A percentile compares a stretch with the other conserved stretches of the same genome.
Conservation (phyloP, 1,284 basidiomycete species). For the Pseudozyma sp. region DNA sequence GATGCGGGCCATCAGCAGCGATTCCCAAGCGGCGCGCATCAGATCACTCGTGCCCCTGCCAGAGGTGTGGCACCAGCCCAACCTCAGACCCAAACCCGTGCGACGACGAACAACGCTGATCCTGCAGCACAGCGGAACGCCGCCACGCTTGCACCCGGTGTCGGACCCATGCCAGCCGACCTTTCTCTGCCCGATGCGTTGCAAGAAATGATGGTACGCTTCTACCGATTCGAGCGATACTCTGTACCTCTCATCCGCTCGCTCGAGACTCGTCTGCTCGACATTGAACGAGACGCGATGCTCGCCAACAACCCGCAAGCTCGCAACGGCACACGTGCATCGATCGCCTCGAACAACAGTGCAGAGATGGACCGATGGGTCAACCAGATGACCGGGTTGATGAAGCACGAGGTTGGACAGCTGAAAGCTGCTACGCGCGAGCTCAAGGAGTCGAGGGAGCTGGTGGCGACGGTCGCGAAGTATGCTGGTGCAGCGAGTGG, state of each 20-base stretch:
- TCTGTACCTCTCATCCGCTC: constrained; percentile 64
- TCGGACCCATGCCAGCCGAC: constrained; percentile 52
- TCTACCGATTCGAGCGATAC: constrained; percentile 68
- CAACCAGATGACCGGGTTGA: constrained; percentile 62
- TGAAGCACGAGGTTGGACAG: constrained; percentile 66
- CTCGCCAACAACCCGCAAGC: constrained; percentile 50
- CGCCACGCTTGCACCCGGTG: constrained; percentile 47
- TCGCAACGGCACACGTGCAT: constrained; percentile 5
- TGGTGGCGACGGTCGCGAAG: constrained; percentile 44
- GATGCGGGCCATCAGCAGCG: constrained; percentile 14
- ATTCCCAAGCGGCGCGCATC: constrained; percentile 42
- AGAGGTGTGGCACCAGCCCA: neutral
- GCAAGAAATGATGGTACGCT: constrained; percentile 67
- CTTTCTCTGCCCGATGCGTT: constrained; percentile 59
- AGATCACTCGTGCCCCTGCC: constrained; percentile 29
- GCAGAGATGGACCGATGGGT: constrained; percentile 66
- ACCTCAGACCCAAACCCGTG: constrained; percentile 4
- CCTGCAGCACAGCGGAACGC: constrained; percentile 2
- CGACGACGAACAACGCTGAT: neutral
- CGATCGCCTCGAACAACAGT: constrained; percentile 17
- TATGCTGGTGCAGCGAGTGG: neutral
- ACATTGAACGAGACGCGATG: constrained; percentile 65
- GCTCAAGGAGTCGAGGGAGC: constrained; percentile 55
- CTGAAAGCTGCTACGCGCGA: constrained; percentile 58
- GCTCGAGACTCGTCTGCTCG: constrained; percentile 63